These are phyloP conservation scores for Nakaseomyces sp. DNA, from an alignment of 1,139 yeast species.

Conservation along the genomic window DNA sequence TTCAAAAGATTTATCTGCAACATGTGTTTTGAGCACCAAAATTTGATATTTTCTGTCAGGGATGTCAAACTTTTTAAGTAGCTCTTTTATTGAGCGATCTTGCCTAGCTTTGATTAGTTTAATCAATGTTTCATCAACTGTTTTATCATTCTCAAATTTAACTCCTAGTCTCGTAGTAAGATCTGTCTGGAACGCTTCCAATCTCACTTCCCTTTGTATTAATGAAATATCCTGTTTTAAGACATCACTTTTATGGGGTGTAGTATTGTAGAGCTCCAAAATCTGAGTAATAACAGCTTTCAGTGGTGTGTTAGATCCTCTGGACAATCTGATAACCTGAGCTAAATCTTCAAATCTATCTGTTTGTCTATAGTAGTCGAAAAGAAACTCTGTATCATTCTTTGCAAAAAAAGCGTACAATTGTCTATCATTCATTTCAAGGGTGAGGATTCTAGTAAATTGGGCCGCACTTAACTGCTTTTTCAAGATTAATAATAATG, in stretches of 20 bases:
- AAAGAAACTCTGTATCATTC: conserved; percentile 34
- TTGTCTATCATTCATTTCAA: conserved; percentile 36
- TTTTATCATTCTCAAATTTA: conserved; percentile 46
- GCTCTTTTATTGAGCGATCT: conserved; percentile 44
- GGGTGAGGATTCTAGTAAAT: conserved; percentile 46
- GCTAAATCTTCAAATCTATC: conserved; percentile 45
- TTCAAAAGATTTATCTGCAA: conserved; percentile 50
- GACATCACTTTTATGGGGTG: conserved; percentile 17
- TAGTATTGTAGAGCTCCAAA: conserved; percentile 25
- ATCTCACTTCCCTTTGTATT: conserved; percentile 43
- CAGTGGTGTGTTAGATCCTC: conserved; percentile 14
- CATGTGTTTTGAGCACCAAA: conserved; percentile 48
- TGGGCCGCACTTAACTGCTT: conserved; percentile 43
- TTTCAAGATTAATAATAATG: conserved; percentile 48
- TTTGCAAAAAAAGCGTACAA: conserved; percentile 38
- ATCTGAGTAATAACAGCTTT: conserved; percentile 25
- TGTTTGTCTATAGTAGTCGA: conserved; percentile 52
- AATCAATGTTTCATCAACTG: conserved; percentile 44
- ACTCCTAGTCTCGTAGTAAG: conserved; percentile 48
- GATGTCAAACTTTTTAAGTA: conserved; percentile 55
- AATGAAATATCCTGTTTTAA: conserved; percentile 26
- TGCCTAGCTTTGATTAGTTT: conserved; percentile 52
- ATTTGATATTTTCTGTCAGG: conserved; percentile 58
- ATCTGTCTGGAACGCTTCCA: conserved; percentile 45
- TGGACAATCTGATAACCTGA: conserved; percentile 32